Evolutionary conservation across 1,139 yeast species (phyloP).

Genomic region (Lodderomyces beijingensis): DNA sequence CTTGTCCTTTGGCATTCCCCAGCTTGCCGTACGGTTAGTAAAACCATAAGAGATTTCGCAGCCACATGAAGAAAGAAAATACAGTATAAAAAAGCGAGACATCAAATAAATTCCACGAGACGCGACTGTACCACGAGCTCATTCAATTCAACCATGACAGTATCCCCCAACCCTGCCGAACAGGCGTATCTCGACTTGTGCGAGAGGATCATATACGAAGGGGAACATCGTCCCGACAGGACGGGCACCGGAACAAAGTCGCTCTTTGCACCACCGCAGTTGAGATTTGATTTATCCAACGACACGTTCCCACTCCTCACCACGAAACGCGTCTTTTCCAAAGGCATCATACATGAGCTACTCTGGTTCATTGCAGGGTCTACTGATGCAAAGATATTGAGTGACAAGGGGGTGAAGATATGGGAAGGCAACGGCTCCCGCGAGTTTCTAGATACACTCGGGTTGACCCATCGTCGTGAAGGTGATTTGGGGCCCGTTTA

Average conservation of each 20-base stretch:
- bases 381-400: constrained; percentile 77
- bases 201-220: constrained; percentile 67
- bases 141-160: constrained; percentile 19
- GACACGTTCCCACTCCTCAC: constrained; percentile 83
- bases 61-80: no score
- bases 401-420: constrained; percentile 82
- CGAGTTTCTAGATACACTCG: constrained; percentile 80
- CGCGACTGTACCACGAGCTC: not conserved
- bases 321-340: constrained; percentile 86
- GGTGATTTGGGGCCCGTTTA: constrained; percentile 98
- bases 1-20: no score
- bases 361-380: constrained; percentile 91
- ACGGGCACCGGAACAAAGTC: constrained; percentile 96
- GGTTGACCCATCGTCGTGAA: constrained; percentile 73
- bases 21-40: no score
- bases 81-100: no score
- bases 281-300: constrained; percentile 71
- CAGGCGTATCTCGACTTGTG: constrained; percentile 85
- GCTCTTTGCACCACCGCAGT: constrained; percentile 92
- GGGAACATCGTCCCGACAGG: constrained; percentile 89
- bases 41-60: no score
- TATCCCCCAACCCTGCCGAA: constrained; percentile 50
- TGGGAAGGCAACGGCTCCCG: constrained; percentile 99
- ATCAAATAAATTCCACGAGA: no score
- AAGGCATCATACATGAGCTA: constrained; percentile 83